Evolutionary conservation across 176 grass and related monocot genomes (phyloP).

Genomic region (Metroxylon sagu): DNA sequence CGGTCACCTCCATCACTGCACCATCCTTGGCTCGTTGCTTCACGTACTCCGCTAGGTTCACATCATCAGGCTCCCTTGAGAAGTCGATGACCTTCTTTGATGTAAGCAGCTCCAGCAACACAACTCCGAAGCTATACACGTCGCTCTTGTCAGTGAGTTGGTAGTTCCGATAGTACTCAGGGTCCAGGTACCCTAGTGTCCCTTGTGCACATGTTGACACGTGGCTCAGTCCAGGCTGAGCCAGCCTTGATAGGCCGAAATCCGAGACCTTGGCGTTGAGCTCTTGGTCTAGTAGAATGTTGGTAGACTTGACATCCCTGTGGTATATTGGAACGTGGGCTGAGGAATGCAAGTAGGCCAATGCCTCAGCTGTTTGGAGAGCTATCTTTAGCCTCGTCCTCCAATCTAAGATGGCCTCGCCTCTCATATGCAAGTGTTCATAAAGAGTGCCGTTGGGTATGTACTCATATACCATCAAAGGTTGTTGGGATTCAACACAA

Average conservation of each 20-base stretch:
- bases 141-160: slow-evolving; percentile 29
- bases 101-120: slow-evolving; percentile 25
- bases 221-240: slow-evolving; percentile 20
- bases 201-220: slow-evolving; percentile 26
- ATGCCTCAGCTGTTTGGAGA: slow-evolving; percentile 23
- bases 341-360: slow-evolving; percentile 25
- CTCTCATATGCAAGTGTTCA: slow-evolving; percentile 14
- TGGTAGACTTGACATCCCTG: slow-evolving; percentile 25
- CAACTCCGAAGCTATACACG: slow-evolving; percentile 25
- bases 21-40: slow-evolving; percentile 14
- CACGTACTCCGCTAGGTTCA: slow-evolving; percentile 23
- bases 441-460: slow-evolving; percentile 24
- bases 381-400: slow-evolving; percentile 19
- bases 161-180: slow-evolving; percentile 26
- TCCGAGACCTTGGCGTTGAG: slow-evolving; percentile 29
- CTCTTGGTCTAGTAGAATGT: slow-evolving; percentile 23
- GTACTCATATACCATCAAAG: slow-evolving; percentile 26
- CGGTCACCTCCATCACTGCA: slow-evolving; percentile 11
- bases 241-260: slow-evolving; percentile 20
- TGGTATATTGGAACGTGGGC: slow-evolving; percentile 24
- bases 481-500: slow-evolving; percentile 24
- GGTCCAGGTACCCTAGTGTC: slow-evolving; percentile 23
- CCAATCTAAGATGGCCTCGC: slow-evolving; percentile 7
- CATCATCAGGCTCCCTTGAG: slow-evolving; percentile 19
- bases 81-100: slow-evolving; percentile 29